phyloP scores from a whole-genome alignment of 352 stramenopile genomes.

The Phytopythium kandeliae region DNA sequence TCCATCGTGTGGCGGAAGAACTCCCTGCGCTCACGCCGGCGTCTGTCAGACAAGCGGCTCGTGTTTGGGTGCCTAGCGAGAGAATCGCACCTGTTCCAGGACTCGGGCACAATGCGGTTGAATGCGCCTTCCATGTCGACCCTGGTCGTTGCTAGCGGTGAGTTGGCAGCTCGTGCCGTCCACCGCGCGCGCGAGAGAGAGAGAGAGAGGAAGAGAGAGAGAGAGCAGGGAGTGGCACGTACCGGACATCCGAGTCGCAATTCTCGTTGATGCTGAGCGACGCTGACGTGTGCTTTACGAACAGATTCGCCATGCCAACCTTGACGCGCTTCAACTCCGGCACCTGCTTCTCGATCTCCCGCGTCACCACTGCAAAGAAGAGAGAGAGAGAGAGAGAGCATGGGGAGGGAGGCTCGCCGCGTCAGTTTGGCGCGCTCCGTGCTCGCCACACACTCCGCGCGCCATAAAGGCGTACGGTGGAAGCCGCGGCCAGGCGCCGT shows the following conservation, averaged over 20 bases:
- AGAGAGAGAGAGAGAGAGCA: too few relatives aligned
- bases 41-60: too few relatives aligned
- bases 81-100: conserved; percentile 65
- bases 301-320: conserved; percentile 93
- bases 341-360: conserved; percentile 79
- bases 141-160: conserved; percentile 18
- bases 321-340: conserved; percentile 80
- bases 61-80: too few relatives aligned
- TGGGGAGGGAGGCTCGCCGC: too few relatives aligned
- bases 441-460: not conserved
- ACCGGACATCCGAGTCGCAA: conserved; percentile 92
- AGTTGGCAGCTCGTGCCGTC: too few relatives aligned
- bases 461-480: conserved; percentile 43
- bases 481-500: conserved; percentile 76
- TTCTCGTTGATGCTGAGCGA: conserved; percentile 96
- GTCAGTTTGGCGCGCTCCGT: not conserved
- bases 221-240: conserved; percentile 2
- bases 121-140: conserved; percentile 93
- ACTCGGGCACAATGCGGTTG: conserved; percentile 91
- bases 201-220: too few relatives aligned
- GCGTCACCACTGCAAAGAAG: conserved; percentile 57
- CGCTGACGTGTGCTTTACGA: conserved; percentile 96
- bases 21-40: conserved; percentile 24
- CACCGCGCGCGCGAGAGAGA: too few relatives aligned
- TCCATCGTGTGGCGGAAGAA: conserved; percentile 85